A percentile compares a stretch with the other conserved stretches of the same genome.
These are phyloP conservation scores for Metschnikowia chrysomelidarum DNA, from an alignment of 805 yeast genomes.

Conservation along the genomic window DNA sequence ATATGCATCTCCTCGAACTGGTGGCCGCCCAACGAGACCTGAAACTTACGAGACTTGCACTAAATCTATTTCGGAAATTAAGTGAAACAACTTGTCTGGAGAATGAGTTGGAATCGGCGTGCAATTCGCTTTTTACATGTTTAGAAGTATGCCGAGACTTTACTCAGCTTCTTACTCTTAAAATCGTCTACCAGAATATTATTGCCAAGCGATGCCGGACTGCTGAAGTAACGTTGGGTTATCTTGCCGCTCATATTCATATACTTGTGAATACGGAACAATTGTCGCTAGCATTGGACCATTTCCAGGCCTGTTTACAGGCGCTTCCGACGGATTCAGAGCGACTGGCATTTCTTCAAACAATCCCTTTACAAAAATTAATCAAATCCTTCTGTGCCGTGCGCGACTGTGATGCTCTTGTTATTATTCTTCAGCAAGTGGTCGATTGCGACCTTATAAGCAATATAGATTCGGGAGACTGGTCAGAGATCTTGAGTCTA, in stretches of 20 bases:
- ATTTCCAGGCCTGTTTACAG: conserved; percentile 4
- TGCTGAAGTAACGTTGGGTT: conserved; percentile 15
- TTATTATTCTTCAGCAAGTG: conserved; percentile 7
- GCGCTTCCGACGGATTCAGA: background rate
- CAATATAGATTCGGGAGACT: conserved; percentile 14
- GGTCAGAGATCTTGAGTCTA: conserved; percentile 25
- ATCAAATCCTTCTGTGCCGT: conserved; percentile 17
- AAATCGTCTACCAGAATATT: conserved; percentile 23
- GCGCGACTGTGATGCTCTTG: conserved; percentile 25
- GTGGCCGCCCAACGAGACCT: conserved; percentile 7
- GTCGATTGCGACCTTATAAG: background rate
- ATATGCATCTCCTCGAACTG: conserved; percentile 16
- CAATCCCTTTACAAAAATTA: conserved; percentile 19
- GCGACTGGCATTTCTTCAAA: background rate
- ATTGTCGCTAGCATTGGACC: conserved; percentile 22
- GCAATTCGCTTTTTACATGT: conserved; percentile 8
- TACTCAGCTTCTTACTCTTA: conserved; percentile 21
- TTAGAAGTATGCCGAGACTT: conserved; percentile 20
- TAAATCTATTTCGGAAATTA: conserved; percentile 12
- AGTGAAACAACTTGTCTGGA: background rate
- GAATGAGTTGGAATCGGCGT: conserved; percentile 9
- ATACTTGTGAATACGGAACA: conserved; percentile 26
- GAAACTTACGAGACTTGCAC: conserved; percentile 7
- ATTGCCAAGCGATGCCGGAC: conserved; percentile 7
- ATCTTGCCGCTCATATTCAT: conserved; percentile 24